Evolutionary conservation across 2,329 filamentous ascomycete species (phyloP), one percentile per base, ranked within the genome.

Genomic region (Hymenoscyphus fraxineus): DNA sequence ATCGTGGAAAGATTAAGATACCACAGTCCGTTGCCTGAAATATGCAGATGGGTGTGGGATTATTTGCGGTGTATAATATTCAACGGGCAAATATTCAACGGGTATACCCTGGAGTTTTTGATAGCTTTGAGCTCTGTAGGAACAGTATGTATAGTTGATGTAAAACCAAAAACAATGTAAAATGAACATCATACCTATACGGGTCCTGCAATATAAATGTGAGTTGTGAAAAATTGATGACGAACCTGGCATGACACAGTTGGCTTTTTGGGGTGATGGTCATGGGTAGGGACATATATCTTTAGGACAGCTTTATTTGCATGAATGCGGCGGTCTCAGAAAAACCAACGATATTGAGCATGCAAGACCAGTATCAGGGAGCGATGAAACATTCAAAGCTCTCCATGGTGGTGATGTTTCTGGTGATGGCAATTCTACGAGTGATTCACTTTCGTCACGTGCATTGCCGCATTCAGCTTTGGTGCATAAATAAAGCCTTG

Each of bases 1-100:
- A 82, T 77, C 84, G 82, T 70, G 87, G 85, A n/a, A 73, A 83
- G 73, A 77, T 88, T 78, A 90, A 89, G 81, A 89, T 90, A 73
- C 87, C 88, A 27, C 88, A 83, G 41, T 83, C 80, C 61, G 85
- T 89, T 62, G 67, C 64, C 54, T 73, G 62, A 73, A 60, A 47
- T 7, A 22, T 27, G 10, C 32, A 10, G 16, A 4, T 40, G 22
- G 22, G 44, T 16, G 12, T 40, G 22, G 44, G 27, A 60, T 22
- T 32, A 22, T 60, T 40, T 31, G n/a, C 51, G 44, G 54, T 66
- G 59, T 66, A 62, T 61, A 32, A 65, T 63, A 58, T 63, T 59
- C 27, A 27, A 27, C 27, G 27, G 27, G 27, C 27, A 27, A 27
- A 27, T 27, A 27, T 27, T 27, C 58, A 61, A 65, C 56, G 35